Evolutionary conservation across 2,329 filamentous ascomycete species (phyloP).

Genomic region (Aspergillus floridensis): DNA sequence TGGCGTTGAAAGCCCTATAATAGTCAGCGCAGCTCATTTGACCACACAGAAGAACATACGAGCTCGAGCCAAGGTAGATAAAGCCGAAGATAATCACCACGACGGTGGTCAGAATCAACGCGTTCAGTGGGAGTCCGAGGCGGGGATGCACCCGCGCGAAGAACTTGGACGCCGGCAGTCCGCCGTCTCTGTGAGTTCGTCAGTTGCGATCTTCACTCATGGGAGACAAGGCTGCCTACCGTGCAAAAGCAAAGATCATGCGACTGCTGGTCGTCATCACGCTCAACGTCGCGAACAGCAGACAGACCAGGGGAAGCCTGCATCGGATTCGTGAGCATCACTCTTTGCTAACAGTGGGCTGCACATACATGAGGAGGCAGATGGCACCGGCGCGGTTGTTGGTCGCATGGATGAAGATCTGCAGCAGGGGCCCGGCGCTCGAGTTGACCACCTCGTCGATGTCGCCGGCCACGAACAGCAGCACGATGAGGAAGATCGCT

Average conservation of each 20-base stretch:
- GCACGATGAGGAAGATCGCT: conserved; percentile 59
- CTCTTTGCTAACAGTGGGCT: neutral
- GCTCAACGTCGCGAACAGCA: conserved; percentile 29
- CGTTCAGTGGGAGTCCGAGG: conserved; percentile 64
- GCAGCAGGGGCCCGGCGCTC: conserved; percentile 56
- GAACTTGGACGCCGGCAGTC: conserved; percentile 59
- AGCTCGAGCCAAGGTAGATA: conserved; percentile 63
- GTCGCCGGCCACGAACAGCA: conserved; percentile 62
- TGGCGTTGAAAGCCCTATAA: conserved; percentile 65
- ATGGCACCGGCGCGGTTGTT: conserved; percentile 59
- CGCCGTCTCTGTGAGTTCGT: conserved; percentile 53
- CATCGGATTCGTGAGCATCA: conserved; percentile 6
- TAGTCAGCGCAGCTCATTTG: neutral
- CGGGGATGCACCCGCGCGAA: conserved; percentile 61
- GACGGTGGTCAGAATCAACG: conserved; percentile 58
- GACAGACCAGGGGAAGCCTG: conserved; percentile 29
- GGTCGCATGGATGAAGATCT: conserved; percentile 63
- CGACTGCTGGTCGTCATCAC: conserved; percentile 34
- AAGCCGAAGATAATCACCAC: conserved; percentile 67
- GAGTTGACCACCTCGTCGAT: conserved; percentile 56
- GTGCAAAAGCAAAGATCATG: conserved; percentile 32
- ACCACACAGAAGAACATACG: conserved; percentile 20
- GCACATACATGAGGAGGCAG: conserved; percentile 57
- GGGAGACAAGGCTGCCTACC: conserved; percentile 11
- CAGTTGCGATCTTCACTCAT: neutral